These are phyloP conservation scores for Macroventuria anomochaeta DNA, from an alignment of 2,329 filamentous ascomycete species.

Conservation along the genomic window DNA sequence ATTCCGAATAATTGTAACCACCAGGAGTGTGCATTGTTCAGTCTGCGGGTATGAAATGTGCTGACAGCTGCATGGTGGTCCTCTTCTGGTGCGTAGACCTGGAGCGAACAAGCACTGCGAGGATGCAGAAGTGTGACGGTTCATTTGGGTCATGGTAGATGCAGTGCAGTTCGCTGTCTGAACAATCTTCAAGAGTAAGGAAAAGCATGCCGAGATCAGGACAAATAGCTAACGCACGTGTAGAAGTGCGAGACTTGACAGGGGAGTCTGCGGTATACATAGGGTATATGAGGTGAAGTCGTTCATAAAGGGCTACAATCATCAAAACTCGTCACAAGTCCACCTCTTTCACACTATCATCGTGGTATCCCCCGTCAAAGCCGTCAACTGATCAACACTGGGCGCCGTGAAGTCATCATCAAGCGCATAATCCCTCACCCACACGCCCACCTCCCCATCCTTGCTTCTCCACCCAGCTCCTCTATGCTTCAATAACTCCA, in stretches of 20 bases:
- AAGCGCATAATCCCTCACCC: slow-evolving; percentile 29
- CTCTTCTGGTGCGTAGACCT: background rate
- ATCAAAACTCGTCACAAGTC: background rate
- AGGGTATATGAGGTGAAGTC: background rate
- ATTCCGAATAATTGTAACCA: background rate
- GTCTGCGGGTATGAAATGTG: background rate
- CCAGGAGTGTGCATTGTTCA: background rate
- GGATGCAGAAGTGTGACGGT: background rate
- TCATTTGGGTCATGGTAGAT: slow-evolving; percentile 1
- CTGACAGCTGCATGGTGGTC: background rate
- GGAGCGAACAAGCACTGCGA: background rate
- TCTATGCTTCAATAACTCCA: slow-evolving; percentile 28
- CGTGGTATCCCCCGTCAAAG: slow-evolving; percentile 11
- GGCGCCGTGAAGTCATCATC: slow-evolving; percentile 13
- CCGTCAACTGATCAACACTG: slow-evolving; percentile 7
- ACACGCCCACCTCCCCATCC: slow-evolving; percentile 23
- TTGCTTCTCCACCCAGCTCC: slow-evolving; percentile 35
- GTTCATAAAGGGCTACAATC: background rate
- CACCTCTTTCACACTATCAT: background rate
- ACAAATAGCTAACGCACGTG: background rate
- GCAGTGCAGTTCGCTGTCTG: background rate
- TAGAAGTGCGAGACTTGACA: background rate
- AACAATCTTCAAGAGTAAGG: background rate
- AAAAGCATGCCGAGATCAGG: background rate
- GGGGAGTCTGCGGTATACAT: background rate